Evolutionary conservation across 179 eudicot species (phyloP).

Genomic region (Gypsophila paniculata): DNA sequence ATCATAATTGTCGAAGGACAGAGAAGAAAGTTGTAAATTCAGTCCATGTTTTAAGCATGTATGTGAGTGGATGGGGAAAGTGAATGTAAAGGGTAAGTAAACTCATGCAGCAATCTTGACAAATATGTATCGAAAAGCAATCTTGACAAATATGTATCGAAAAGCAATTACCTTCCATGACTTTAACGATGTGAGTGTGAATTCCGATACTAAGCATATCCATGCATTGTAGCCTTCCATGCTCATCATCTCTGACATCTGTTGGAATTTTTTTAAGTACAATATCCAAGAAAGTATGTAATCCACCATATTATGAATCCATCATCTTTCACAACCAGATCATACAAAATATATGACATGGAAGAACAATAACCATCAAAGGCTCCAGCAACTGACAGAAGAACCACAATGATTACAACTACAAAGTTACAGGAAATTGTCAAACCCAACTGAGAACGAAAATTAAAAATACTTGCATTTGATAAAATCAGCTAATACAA

Average conservation of each 20-base stretch:
- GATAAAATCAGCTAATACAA: not conserved
- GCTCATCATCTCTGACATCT: slow-evolving; percentile 81
- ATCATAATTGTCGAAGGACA: slow-evolving; percentile 1
- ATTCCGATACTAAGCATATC: slow-evolving; percentile 84
- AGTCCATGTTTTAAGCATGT: not conserved
- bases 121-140: not conserved
- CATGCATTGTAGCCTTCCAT: slow-evolving; percentile 78
- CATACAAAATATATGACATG: not conserved
- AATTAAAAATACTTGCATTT: not conserved
- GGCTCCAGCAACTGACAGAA: not conserved
- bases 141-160: not conserved
- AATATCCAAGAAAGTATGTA: not conserved
- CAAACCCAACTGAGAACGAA: not conserved
- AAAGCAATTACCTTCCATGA: slow-evolving; percentile 78
- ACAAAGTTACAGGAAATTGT: not conserved
- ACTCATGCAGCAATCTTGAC: not conserved
- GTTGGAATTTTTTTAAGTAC: slow-evolving; percentile 17
- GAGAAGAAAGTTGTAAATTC: not conserved
- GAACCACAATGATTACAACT: not conserved
- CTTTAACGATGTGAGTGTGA: slow-evolving; percentile 74
- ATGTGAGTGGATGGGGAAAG: not conserved
- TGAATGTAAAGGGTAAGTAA: not conserved
- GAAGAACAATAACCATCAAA: not conserved
- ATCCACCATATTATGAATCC: not conserved
- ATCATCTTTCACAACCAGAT: not conserved